Base-by-base conservation (phyloP, 2,329 filamentous ascomycete species). In the Diaporthe humulicola region DNA sequence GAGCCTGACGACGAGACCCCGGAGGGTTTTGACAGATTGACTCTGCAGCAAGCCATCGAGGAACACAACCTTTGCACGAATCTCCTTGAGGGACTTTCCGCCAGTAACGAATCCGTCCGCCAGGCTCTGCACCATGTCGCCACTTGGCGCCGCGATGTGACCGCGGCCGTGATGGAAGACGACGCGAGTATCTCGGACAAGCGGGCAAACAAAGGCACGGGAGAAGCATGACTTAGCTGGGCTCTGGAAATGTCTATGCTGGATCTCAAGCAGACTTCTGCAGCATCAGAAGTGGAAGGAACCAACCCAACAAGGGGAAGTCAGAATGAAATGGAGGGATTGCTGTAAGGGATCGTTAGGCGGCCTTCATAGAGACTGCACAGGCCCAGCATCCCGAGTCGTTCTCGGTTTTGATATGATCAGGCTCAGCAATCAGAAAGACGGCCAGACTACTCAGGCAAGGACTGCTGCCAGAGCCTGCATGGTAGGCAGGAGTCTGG, bases 101-200 rank as follows among this genome's bases (percentile, higher is more conserved):
- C 36, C 40, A 54, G 45, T 7, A 61, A 8, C 19, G 9, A 56
- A 7, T 52, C 58, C 15, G 33, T 74, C 25, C 61, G 19, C 19
- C 58, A 54, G 6, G 70, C 58, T 10, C 14, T 66, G 25, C 36
- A 40, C 14, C 25, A 33, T 19, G 25, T 72, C 30, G 42, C 25
- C 6, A 30, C n/a, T 42, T 74, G 73, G 73, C 73, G 67, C n/a
- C 56, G 50, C 38, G 36, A 61, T 15, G 54, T 64, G 15, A 57
- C 64, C 8, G 48, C n/a, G n/a, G 45, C 57, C 7, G 67, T 64
- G 33, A 30, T 54, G 67, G 73, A 74, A 5, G 57, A 61, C 15
- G 67, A 71, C 33, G 28, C 50, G 14, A 71, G 67, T 42, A 14
- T 64, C 19, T 48, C 22, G 25, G 3, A 45, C 14, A 73, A 71